These are phyloP conservation scores for Colletotrichum tropicale DNA, from an alignment of 2,329 filamentous ascomycete genomes.

Conservation along the genomic window DNA sequence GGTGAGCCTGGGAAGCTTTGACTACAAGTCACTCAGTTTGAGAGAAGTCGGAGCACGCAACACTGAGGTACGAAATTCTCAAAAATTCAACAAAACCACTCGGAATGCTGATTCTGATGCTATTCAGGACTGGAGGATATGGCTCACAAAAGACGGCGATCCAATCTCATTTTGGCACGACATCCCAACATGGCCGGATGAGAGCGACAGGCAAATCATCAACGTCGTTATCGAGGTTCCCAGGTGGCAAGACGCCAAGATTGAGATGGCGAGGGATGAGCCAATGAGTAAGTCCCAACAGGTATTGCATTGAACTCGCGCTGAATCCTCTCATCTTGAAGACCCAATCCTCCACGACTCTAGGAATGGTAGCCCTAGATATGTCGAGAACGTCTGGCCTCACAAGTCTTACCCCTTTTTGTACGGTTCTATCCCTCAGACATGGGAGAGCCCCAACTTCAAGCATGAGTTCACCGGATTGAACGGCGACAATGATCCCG, in stretches of 20 bases:
- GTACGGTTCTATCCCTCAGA: conserved; percentile 49
- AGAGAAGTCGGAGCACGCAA: conserved; percentile 42
- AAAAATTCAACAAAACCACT: fast-evolving
- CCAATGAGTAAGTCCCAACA: conserved; percentile 35
- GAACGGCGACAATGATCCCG: conserved; percentile 45
- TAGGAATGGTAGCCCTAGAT: conserved; percentile 38
- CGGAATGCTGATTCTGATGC: fast-evolving
- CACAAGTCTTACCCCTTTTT: conserved; percentile 47
- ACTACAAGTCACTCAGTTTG: background rate
- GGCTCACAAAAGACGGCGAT: conserved; percentile 41
- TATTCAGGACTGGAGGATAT: conserved; percentile 42
- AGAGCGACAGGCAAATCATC: conserved; percentile 35
- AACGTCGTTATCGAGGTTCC: conserved; percentile 47
- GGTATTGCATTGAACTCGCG: fast-evolving
- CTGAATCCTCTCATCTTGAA: background rate
- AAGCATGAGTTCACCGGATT: conserved; percentile 40
- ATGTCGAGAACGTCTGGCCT: conserved; percentile 46
- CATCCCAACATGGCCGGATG: conserved; percentile 41
- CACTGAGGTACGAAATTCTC: conserved; percentile 31
- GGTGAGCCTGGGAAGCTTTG: background rate
- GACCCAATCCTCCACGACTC: conserved; percentile 47
- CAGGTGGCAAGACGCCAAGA: conserved; percentile 43
- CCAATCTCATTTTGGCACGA: conserved; percentile 48
- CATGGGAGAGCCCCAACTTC: conserved; percentile 47
- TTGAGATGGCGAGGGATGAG: conserved; percentile 43